Conservation (phyloP, 495 filamentous ascomycete species). For the Aspergillus haitiensis region DNA sequence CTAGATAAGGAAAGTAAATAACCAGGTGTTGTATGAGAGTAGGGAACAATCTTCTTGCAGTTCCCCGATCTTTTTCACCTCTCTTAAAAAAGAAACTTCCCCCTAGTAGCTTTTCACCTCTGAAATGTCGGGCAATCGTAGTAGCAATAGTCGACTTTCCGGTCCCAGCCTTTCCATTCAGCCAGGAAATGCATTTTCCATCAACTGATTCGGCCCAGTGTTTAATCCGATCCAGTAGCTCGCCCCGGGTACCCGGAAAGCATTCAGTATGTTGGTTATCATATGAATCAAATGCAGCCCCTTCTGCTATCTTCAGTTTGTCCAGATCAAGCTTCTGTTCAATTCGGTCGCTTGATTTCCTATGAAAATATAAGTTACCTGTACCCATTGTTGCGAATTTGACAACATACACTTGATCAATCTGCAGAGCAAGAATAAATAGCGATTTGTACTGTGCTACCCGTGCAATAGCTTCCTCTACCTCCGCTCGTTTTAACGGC, state of each 20-base stretch:
- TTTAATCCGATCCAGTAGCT: not conserved
- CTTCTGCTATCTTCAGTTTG: not conserved
- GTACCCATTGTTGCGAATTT: not conserved
- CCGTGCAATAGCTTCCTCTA: constrained; percentile 35
- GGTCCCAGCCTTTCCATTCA: not conserved
- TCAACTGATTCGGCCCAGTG: not conserved
- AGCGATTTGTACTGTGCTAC: constrained; percentile 37
- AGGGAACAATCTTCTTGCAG: constrained; percentile 3
- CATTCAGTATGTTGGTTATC: not conserved
- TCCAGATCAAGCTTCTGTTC: not conserved
- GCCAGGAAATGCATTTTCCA: constrained; percentile 6
- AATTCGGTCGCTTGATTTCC: not conserved
- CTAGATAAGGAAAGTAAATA: not conserved
- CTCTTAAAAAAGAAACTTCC: constrained; percentile 5
- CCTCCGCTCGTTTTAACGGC: constrained; percentile 42
- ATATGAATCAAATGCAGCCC: not conserved
- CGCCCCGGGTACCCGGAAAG: not conserved
- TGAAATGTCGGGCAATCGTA: not conserved
- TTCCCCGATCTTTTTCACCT: not conserved
- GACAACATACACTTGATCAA: constrained; percentile 42
- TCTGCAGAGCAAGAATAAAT: constrained; percentile 37
- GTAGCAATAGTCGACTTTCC: constrained; percentile 7
- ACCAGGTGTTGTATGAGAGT: not conserved
- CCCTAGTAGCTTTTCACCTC: not conserved
- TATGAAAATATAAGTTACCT: not conserved